Evolutionary conservation across 208 protist genomes (phyloP).

Genomic region (Crithidia fasciculata): DNA sequence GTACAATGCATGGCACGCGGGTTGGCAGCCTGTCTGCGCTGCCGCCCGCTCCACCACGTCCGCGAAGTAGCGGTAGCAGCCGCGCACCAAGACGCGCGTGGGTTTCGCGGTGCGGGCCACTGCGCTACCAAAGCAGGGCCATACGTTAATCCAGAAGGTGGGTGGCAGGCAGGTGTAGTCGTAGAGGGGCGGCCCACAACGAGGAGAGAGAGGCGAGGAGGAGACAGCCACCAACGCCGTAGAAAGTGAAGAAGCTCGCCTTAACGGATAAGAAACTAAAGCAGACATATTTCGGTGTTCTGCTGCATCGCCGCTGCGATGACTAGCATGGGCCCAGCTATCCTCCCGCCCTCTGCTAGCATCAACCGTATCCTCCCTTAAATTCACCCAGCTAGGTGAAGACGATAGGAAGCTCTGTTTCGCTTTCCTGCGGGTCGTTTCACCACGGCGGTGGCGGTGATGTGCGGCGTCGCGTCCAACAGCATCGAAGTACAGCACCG

Average conservation of each 20-base stretch:
- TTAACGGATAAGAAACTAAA: too few relatives aligned
- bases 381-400: too few relatives aligned
- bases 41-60: slow-evolving; percentile 32
- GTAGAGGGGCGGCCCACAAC: not conserved
- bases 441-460: too few relatives aligned
- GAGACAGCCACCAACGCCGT: not conserved
- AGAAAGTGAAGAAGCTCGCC: not conserved
- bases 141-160: slow-evolving; percentile 36
- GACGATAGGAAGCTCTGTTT: too few relatives aligned
- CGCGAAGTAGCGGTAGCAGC: slow-evolving; percentile 21
- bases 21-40: slow-evolving; percentile 15
- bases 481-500: too few relatives aligned
- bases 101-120: not conserved
- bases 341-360: too few relatives aligned
- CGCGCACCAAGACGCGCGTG: slow-evolving; percentile 28
- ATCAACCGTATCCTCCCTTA: too few relatives aligned
- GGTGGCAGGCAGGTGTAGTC: not conserved
- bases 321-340: too few relatives aligned
- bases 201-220: not conserved
- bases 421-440: too few relatives aligned
- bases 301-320: too few relatives aligned
- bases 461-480: too few relatives aligned
- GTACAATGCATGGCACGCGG: slow-evolving; percentile 23
- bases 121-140: slow-evolving; percentile 22
- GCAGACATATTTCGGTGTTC: too few relatives aligned